Evolutionary conservation across 2,329 filamentous ascomycete genomes (phyloP).

Genomic region (Pyrenochaeta sp.): DNA sequence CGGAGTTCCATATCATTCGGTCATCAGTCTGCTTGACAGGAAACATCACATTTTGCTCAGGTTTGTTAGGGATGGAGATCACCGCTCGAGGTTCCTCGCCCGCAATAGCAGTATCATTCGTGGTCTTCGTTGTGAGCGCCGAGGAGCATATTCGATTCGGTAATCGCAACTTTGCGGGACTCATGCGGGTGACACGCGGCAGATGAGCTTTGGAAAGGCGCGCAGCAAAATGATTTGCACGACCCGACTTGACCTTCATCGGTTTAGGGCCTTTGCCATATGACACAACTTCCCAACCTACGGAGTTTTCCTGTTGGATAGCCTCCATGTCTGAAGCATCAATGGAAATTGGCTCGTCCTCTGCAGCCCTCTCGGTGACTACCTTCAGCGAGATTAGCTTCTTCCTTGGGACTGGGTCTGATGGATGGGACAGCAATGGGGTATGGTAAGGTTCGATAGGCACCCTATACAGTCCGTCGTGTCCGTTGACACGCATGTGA

Average conservation of each 20-base stretch:
- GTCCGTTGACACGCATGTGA: constrained; percentile 24
- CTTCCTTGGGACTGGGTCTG: constrained; percentile 3
- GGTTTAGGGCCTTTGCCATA: not conserved
- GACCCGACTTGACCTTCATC: constrained; percentile 4
- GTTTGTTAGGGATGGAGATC: not conserved
- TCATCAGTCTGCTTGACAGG: not conserved
- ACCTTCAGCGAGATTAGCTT: constrained; percentile 16
- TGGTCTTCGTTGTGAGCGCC: not conserved
- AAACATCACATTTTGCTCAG: constrained; percentile 7
- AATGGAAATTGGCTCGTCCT: not conserved
- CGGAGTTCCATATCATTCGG: not conserved
- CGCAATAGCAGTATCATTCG: not conserved
- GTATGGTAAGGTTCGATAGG: constrained; percentile 25
- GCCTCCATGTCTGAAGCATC: not conserved
- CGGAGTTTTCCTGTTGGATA: not conserved
- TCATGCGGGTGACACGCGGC: not conserved
- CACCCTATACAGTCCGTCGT: constrained; percentile 21
- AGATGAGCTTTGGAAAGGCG: not conserved
- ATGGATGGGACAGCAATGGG: constrained; percentile 14
- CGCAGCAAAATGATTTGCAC: constrained; percentile 1
- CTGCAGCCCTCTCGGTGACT: constrained; percentile 4
- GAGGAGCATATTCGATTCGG: too few species aligned
- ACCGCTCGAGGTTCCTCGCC: not conserved
- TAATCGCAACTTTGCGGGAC: too few species aligned
- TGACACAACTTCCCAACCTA: constrained; percentile 3